Conservation (phyloP, 148 eudicot species). For the Bassia scoparia region DNA sequence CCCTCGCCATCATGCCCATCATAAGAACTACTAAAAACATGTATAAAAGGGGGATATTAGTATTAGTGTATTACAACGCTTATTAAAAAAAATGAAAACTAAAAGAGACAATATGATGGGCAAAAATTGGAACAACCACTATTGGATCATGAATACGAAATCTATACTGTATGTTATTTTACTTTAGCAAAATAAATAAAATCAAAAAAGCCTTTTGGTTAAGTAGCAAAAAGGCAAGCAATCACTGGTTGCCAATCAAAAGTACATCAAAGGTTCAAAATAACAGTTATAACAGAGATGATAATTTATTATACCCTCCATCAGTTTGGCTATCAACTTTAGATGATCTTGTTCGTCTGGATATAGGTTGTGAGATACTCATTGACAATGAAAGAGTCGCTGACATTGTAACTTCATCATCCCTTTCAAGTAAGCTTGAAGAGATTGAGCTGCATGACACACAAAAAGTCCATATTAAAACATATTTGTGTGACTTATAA, state of each 20-base stretch:
- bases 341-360: constrained; percentile 74
- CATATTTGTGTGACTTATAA: no score
- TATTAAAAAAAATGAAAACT: not conserved
- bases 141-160: not conserved
- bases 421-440: constrained; percentile 61
- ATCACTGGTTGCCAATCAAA: not conserved
- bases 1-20: constrained; percentile 81
- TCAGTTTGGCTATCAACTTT: constrained; percentile 61
- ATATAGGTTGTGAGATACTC: constrained; percentile 63
- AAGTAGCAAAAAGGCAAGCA: not conserved
- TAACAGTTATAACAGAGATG: not conserved
- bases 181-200: not conserved
- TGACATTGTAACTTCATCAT: constrained; percentile 70
- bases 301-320: constrained; percentile 23
- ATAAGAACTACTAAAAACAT: constrained; percentile 49
- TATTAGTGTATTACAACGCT: constrained; percentile 1
- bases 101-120: not conserved
- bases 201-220: no score
- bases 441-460: constrained; percentile 54
- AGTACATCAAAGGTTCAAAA: not conserved
- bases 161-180: not conserved
- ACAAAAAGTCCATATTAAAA: constrained; percentile 14
- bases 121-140: no score
- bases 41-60: constrained; percentile 13
- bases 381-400: constrained; percentile 41